Percentiles rank a stretch among this genome's conserved stretches.
Evolutionary conservation across 257 asterid genomes (phyloP).

Genomic region (Ilex aquifolium): DNA sequence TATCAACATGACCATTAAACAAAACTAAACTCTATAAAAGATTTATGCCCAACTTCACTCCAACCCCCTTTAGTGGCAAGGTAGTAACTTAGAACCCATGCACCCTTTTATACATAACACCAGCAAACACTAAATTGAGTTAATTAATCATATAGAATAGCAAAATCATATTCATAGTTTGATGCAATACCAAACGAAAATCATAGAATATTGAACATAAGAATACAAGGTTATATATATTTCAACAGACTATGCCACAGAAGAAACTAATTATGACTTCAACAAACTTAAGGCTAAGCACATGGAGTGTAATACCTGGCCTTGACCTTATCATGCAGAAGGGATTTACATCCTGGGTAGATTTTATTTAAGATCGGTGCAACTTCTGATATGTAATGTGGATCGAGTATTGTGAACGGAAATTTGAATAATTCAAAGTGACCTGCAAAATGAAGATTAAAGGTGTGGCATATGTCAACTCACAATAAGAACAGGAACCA

Average conservation of each 20-base stretch:
- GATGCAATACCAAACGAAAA: too few relatives aligned
- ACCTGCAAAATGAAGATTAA: slow-evolving; percentile 48
- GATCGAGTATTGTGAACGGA: slow-evolving; percentile 70
- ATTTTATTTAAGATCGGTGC: slow-evolving; percentile 68
- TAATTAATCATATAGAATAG: too few relatives aligned
- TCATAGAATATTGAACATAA: too few relatives aligned
- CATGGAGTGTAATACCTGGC: slow-evolving; percentile 46
- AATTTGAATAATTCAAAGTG: slow-evolving; percentile 82
- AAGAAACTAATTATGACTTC: not conserved
- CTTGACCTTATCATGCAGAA: slow-evolving; percentile 48
- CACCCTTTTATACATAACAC: too few relatives aligned
- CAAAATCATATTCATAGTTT: too few relatives aligned
- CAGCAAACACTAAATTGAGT: too few relatives aligned
- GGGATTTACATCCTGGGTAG: slow-evolving; percentile 81
- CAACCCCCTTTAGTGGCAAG: too few relatives aligned
- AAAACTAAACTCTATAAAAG: not conserved
- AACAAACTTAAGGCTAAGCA: slow-evolving; percentile 18
- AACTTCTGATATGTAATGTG: slow-evolving; percentile 70
- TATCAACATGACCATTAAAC: not conserved
- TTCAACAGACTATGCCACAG: not conserved
- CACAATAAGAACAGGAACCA: slow-evolving; percentile 12
- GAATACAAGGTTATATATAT: too few relatives aligned
- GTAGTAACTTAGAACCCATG: not conserved
- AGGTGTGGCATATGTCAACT: slow-evolving; percentile 6
- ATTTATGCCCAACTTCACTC: too few relatives aligned